Base-by-base conservation (phyloP, 2,329 filamentous ascomycete species). In the Ilyonectria robusta region DNA sequence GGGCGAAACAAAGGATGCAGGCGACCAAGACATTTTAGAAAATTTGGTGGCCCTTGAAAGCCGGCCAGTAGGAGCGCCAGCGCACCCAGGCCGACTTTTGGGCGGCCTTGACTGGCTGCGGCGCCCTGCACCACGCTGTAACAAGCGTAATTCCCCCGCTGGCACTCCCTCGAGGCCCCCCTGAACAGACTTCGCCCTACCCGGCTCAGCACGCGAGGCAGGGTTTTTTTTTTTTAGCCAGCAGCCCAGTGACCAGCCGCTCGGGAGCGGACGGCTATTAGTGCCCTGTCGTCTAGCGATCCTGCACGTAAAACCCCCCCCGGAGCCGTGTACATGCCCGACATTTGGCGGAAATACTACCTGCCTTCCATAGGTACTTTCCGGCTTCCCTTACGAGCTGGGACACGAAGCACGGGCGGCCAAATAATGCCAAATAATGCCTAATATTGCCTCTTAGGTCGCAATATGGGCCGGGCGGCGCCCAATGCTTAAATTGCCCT, bases 11-110 rank as follows among this genome's bases (percentile, higher is more conserved):
- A 31, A n/a, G 51, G 61, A 44, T 21, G 3, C 53, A 61, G 58
- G 63, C 19, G 62, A 61, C 71, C 65, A 57, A 66, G 64, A 70
- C 71, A 72, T 66, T 72, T 71, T 71, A 54, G 69, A 70, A 71
- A 67, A 69, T 70, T 71, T 70, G 62, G 70, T 75, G 71, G 69
- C 67, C 67, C 50, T 51, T 31, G 29, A 48, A 55, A 57, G 46
- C 46, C 42, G 40, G 56, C 65, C 55, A 59, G 56, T 56, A 15
- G 59, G 48, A 57, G 56, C 37, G 50, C 46, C 57, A 50, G 44
- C 50, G 44, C 57, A 55, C 54, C 29, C 47, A 53, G 40, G 53
- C 47, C 42, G 44, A 44, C 47, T 66, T 56, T 65, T 55, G 59
- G 64, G 53, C 48, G 33, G 37, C 47, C 13, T 37, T 54, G 23